A percentile compares a stretch with the other conserved stretches of the same genome.
phyloP scores from a whole-genome alignment of 176 grass and related monocot genomes.

The Triticum turgidum region DNA sequence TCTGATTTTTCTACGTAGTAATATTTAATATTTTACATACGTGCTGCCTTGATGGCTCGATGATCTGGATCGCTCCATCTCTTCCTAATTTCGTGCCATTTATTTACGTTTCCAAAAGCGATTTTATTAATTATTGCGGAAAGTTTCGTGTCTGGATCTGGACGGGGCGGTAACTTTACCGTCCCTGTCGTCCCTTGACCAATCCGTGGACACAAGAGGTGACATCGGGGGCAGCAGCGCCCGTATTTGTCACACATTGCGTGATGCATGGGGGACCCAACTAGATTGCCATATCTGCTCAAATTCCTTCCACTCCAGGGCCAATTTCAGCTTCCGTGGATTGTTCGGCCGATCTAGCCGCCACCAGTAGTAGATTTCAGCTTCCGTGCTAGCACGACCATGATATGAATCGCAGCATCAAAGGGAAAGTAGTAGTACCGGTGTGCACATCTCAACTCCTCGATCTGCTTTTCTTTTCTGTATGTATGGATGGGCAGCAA shows the following conservation, averaged over 20 bases:
- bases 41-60: neutral
- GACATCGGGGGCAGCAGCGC: neutral
- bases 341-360: neutral
- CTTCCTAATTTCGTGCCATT: neutral
- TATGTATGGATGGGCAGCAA: neutral
- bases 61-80: constrained; percentile 1
- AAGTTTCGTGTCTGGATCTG: constrained; percentile 32
- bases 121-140: neutral
- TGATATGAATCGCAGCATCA: constrained; percentile 9
- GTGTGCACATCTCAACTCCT: neutral
- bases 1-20: too few species aligned
- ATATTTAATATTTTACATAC: too few species aligned
- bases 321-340: neutral
- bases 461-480: neutral
- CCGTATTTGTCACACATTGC: constrained; percentile 39
- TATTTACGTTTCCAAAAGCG: neutral
- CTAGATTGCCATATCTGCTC: neutral
- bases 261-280: constrained; percentile 15
- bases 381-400: neutral
- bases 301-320: neutral
- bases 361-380: neutral
- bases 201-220: neutral
- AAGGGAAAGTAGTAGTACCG: neutral
- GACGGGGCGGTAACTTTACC: constrained; percentile 24
- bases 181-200: neutral